These are phyloP conservation scores for Phialocephala subalpina DNA, from an alignment of 2,329 filamentous ascomycete genomes.

Conservation along the genomic window DNA sequence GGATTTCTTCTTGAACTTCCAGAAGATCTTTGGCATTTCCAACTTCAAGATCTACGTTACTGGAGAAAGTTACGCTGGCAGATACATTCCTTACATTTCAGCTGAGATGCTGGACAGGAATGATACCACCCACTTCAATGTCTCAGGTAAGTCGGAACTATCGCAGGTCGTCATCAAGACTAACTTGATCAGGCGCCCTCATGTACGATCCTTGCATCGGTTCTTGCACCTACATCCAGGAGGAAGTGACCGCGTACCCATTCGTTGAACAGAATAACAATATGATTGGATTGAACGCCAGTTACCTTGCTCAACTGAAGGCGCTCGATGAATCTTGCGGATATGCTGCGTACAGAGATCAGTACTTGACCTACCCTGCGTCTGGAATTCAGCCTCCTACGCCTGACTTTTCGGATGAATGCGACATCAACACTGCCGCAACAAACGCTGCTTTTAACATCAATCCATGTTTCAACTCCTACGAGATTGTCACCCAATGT, in stretches of 20 bases:
- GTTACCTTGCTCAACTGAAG: conserved; percentile 50
- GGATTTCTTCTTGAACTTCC: conserved; percentile 62
- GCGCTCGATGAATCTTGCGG: conserved; percentile 52
- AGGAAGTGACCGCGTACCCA: conserved; percentile 47
- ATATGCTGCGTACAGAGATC: conserved; percentile 53
- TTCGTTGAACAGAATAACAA: conserved; percentile 52
- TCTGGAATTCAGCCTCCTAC: conserved; percentile 45
- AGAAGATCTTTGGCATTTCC: conserved; percentile 60
- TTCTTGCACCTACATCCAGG: conserved; percentile 26
- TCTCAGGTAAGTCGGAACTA: conserved; percentile 54
- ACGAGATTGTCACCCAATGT: conserved; percentile 55
- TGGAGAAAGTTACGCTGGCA: conserved; percentile 61
- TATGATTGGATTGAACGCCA: conserved; percentile 53
- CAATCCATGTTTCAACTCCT: conserved; percentile 60
- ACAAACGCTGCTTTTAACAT: conserved; percentile 27
- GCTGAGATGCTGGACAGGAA: conserved; percentile 58
- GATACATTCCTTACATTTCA: conserved; percentile 65
- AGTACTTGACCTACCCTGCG: conserved; percentile 54
- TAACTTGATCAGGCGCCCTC: conserved; percentile 29
- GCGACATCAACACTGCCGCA: conserved; percentile 50
- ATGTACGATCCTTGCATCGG: conserved; percentile 38
- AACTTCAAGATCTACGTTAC: conserved; percentile 62
- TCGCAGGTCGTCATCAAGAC: background rate
- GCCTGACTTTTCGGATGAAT: conserved; percentile 40
- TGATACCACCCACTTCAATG: conserved; percentile 57